Evolutionary conservation across 768 basidiomycete genomes (phyloP), one percentile per base, ranked within the genome.

Genomic region (Mycena amicta): DNA sequence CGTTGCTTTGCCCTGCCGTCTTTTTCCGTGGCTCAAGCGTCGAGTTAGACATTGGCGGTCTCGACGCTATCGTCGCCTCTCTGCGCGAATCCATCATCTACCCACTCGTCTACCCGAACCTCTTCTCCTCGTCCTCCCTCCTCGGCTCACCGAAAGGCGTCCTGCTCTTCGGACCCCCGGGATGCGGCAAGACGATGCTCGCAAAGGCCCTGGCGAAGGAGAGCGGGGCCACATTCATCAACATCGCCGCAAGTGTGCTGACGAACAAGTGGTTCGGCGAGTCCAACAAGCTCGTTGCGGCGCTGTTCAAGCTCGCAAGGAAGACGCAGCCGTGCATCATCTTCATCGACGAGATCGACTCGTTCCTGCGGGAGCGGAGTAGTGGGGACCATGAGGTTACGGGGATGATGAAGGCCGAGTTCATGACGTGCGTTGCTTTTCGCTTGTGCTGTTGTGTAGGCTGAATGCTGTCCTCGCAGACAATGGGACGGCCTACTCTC

Each of bases 141-240:
- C 84, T 97, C 59, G 84, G 86, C 4, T 93, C 97, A 4, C 97
- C 97, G 0, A 98, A 98, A 71, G 97, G 97, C 13, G 96, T 98
- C 8, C 81, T 98, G 18, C 83, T 99, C 20, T 96, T 92, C 66
- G 97, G 97, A 0, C 97, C 95, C 40, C 97, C 97, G 1, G 96
- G 97, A 5, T 99, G 97, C 64, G 97, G 97, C 25, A 99, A 99
- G 78, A 98, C 97, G 1, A 95, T 99, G 94, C 82, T 99, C n/a
- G 97, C 97, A 1, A 96, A 96, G 71, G 96, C 96, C 2, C 82
- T 99, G 6, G 97, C 97, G 13, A 97, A 96, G 71, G 95, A 99
- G 77, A 93, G 91, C 2, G 92, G 93, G 18, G 97, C 97, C 5
- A 96, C 95, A 0, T 99, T 99, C 70, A 96, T 98, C 76, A 93